These are phyloP conservation scores for Heterobasidion annosum DNA, from an alignment of 1,284 basidiomycete genomes.

Conservation along the genomic window DNA sequence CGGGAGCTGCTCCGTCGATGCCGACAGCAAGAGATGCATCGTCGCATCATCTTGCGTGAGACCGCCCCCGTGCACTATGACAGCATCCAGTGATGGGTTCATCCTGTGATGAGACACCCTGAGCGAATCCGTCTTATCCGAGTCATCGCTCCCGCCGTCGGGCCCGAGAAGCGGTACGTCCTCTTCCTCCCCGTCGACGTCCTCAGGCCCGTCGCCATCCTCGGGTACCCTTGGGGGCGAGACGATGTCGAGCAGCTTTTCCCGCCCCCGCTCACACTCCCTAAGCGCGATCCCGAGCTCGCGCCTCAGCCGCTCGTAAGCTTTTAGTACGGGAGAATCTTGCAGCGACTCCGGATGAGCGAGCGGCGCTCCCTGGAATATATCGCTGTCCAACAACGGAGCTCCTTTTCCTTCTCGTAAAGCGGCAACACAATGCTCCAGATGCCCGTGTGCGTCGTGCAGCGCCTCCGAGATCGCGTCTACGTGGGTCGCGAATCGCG, in stretches of 20 bases:
- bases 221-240: constrained; percentile 22
- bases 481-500: constrained; percentile 62
- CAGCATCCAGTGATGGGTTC: background rate
- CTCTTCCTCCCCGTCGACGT: constrained; percentile 26
- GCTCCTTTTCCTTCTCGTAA: background rate
- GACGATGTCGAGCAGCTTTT: constrained; percentile 48
- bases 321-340: constrained; percentile 43
- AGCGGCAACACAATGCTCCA: constrained; percentile 48
- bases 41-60: constrained; percentile 41
- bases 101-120: background rate
- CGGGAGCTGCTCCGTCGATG: constrained; percentile 38
- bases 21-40: constrained; percentile 39
- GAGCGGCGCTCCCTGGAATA: background rate
- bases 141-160: constrained; percentile 42
- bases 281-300: constrained; percentile 66
- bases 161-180: constrained; percentile 41
- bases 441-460: constrained; percentile 54
- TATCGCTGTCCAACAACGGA: constrained; percentile 29
- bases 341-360: background rate
- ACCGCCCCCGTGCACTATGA: constrained; percentile 8
- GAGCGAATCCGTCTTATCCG: constrained; percentile 34
- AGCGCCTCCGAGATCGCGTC: constrained; percentile 57
- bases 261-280: constrained; percentile 71
- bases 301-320: constrained; percentile 64
- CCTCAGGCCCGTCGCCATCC: constrained; percentile 1